Base-by-base conservation (phyloP, 768 basidiomycete species). In the Leccinum sublutescens region DNA sequence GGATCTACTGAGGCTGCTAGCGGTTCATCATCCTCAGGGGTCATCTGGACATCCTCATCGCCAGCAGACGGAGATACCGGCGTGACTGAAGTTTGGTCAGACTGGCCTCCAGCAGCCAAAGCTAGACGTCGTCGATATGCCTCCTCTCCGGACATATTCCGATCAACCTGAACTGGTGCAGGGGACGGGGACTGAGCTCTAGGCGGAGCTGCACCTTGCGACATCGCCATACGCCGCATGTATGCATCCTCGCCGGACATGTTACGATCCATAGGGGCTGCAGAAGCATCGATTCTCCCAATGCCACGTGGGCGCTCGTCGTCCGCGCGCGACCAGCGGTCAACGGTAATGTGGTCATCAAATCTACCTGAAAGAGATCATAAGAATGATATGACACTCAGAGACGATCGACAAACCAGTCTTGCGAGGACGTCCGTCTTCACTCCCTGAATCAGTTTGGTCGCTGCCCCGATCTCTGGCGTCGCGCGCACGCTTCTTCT, bases 201-300 rank as follows among this genome's bases (percentile, higher is more conserved):
- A n/a, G 71, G 59, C 12, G 50, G 60, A 9, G 59, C 58, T 23
- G 60, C 31, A 12, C 72, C 74, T 19, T 72, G 69, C 4, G 89
- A 89, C 81, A 93, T 78, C 8, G 89, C 88, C 17, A 91, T 78
- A 23, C 91, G 85, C 31, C 89, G 86, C 66, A 86, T 85, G 68
- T 87, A 93, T 4, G 89, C 91, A 66, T 91, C 91, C 54, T 93
- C 91, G 9, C 91, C 91, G 2, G 87, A 85, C 62, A 89, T 73
- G 36, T 72, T 76, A 27, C 76, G 75, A 47, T 82, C 79, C 3
- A 82, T 69, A 6, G 75, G 62, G 3, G 74, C 73, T n/a, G 80
- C 70, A 2, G 80, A 50, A 8, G 50, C n/a, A 21, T 66, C 55
- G 12, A 47, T 23, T 36, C 50, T 67, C 33, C 67, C 68, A 45